Conservation (phyloP, 2,329 filamentous ascomycete species). For the Sporothrix globosa region DNA sequence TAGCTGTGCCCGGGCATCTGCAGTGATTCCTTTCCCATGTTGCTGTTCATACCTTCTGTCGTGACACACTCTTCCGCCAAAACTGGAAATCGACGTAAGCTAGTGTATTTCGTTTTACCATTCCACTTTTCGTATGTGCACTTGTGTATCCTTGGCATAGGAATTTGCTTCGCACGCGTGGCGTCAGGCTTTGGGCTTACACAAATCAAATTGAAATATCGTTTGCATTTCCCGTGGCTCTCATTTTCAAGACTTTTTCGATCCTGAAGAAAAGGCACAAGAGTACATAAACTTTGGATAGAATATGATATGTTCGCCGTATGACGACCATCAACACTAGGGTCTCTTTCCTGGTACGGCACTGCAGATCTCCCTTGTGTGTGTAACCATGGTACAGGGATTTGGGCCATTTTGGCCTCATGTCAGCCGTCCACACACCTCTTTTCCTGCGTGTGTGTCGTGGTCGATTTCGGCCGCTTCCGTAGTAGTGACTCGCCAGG, state of each 20-base stretch:
- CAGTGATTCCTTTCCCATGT: not conserved
- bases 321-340: not conserved
- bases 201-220: too few species aligned
- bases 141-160: not conserved
- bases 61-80: not conserved
- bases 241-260: too few species aligned
- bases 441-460: not conserved
- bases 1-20: not conserved
- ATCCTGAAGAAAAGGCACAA: too few species aligned
- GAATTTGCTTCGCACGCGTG: not conserved
- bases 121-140: not conserved
- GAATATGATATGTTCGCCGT: conserved; percentile 1
- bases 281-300: not conserved
- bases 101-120: too few species aligned
- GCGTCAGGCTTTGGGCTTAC: not conserved
- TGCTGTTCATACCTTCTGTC: not conserved
- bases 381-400: conserved; percentile 20
- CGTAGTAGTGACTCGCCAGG: not conserved
- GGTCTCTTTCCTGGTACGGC: conserved; percentile 6
- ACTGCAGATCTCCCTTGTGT: conserved; percentile 8
- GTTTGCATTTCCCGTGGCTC: not conserved
- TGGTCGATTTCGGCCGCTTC: conserved; percentile 6
- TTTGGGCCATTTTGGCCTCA: not conserved
- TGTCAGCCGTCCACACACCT: not conserved
- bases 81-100: conserved; percentile 7